Conservation (phyloP, 2,329 filamentous ascomycete genomes). For the Fusarium zealandicum region DNA sequence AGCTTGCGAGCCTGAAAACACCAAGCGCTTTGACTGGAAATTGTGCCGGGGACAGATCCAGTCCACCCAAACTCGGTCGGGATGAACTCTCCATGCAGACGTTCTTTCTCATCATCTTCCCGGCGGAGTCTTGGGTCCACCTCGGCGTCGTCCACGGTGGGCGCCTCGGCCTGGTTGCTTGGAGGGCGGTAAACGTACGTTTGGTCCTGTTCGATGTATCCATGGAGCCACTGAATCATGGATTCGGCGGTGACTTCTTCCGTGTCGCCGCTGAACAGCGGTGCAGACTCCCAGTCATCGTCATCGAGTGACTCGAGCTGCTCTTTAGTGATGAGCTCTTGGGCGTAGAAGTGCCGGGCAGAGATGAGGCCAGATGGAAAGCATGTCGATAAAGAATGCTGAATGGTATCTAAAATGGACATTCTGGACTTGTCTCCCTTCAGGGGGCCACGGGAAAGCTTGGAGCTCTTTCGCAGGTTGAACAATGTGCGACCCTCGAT, state of each 20-base stretch:
- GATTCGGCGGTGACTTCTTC: conserved; percentile 2
- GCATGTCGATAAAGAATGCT: conserved; percentile 31
- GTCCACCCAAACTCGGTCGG: conserved; percentile 32
- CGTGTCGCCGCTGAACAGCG: background rate
- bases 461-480: conserved; percentile 57
- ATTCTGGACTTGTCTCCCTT: conserved; percentile 23
- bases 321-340: conserved; percentile 65
- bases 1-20: conserved; percentile 17
- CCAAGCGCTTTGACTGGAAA: conserved; percentile 20
- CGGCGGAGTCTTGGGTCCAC: conserved; percentile 1
- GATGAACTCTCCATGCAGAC: conserved; percentile 62
- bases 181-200: conserved; percentile 37
- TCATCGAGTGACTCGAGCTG: conserved; percentile 64
- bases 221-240: conserved; percentile 30
- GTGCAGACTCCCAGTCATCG: conserved; percentile 34
- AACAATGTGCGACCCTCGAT: conserved; percentile 73
- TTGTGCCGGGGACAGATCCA: conserved; percentile 13
- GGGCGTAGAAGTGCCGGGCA: conserved; percentile 59
- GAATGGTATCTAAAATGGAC: conserved; percentile 10
- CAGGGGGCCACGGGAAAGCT: conserved; percentile 1
- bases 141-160: background rate
- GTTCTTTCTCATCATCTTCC: conserved; percentile 48
- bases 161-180: conserved; percentile 15
- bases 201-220: conserved; percentile 24
- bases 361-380: conserved; percentile 57